Evolutionary conservation across 495 filamentous ascomycete species (phyloP), one percentile per base, ranked within the genome.

Genomic region (Xylaria nigripes): DNA sequence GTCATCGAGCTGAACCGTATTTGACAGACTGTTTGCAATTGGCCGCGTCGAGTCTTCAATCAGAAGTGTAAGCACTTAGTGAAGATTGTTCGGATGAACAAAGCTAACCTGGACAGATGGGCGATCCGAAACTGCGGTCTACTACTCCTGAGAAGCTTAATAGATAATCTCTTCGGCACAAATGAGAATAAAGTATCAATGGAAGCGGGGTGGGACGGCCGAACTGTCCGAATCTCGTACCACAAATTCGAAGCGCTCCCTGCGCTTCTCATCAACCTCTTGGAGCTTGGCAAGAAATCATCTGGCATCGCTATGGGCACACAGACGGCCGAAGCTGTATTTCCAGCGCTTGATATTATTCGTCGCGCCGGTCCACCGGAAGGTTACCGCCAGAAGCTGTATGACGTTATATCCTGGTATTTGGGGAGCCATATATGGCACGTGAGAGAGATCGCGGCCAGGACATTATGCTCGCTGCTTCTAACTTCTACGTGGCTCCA

Each of bases 121-220:
- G 85, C 90, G 2, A 88, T 98, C 55, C 82, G 90, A 1, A 98
- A 98, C 61, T 95, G 88, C 51, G 89, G 91, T 22, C 71, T 97
- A 29, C 86, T 97, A 74, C 80, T 98, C 6, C 83, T 96, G 61
- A 81, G 90, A 43, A 86, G 87, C 55, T 67, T 96, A 2, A 81
- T 94, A 24, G 88, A 86, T 51, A 80, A 82, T 21, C 75, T 96
- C 49, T 78, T 89, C 10, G 84, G 86, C 3, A 84, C 78, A 0
- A 78, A 76, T 22, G 81, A 84, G 51, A 75, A 76, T 60, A 80
- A 80, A 51, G 50, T 66, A 15, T 48, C 68, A 18, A 73, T 73
- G 40, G 70, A 80, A 48, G 70, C 70, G 8, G 77, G 78, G 13
- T 77, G 73, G 76, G 72, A 75, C 51, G 70, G 74, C 43, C 58